phyloP scores from a whole-genome alignment of 495 filamentous ascomycete genomes.

The Aspergillus baeticus region DNA sequence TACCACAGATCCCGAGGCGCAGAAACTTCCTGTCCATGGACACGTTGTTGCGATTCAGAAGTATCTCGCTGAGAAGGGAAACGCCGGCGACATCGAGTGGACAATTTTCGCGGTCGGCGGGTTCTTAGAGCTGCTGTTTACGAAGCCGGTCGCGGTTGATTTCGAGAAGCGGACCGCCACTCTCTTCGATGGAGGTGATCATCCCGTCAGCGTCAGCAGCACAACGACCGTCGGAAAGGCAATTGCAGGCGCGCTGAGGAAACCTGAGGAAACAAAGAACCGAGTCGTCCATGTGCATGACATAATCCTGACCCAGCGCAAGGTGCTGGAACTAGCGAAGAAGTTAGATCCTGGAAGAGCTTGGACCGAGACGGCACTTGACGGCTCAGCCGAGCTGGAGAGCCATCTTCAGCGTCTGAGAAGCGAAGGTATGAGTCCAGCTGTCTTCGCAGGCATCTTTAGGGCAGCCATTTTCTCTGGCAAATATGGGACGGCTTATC shows the following conservation, averaged over 20 bases:
- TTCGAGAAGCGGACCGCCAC: not conserved
- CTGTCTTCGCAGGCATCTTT: not conserved
- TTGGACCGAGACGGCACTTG: not conserved
- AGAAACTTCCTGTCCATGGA: conserved; percentile 22
- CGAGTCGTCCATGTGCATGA: conserved; percentile 2
- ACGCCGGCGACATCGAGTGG: conserved; percentile 36
- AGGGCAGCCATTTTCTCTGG: conserved; percentile 2
- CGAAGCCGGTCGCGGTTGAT: not conserved
- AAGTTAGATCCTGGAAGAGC: not conserved
- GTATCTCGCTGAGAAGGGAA: conserved; percentile 34
- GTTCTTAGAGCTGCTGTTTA: not conserved
- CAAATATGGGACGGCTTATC: not conserved
- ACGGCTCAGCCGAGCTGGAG: not conserved
- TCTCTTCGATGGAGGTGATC: not conserved
- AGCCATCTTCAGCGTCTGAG: not conserved
- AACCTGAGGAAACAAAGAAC: conserved; percentile 1
- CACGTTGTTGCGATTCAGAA: conserved; percentile 27
- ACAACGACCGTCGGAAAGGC: not conserved
- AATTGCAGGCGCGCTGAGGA: not conserved
- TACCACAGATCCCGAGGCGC: conserved; percentile 32
- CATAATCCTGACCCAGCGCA: not conserved
- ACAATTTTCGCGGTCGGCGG: conserved; percentile 42
- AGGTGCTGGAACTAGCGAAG: conserved; percentile 4
- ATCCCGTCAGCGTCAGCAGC: not conserved
- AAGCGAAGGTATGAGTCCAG: not conserved